Conservation (phyloP, 768 basidiomycete species). For the Russula virescens region DNA sequence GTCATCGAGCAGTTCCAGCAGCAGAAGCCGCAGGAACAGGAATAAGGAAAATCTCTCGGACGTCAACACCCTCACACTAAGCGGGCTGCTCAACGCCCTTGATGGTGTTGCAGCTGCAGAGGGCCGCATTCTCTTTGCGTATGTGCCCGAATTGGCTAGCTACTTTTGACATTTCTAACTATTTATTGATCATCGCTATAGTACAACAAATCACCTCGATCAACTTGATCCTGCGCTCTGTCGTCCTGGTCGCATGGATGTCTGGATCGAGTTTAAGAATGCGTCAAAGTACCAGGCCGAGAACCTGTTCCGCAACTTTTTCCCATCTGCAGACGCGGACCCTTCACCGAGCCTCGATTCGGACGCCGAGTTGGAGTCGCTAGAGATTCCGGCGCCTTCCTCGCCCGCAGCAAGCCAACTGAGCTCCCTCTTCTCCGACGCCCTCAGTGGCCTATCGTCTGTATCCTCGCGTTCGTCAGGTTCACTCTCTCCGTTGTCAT, state of each 20-base stretch:
- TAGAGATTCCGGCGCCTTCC: constrained; percentile 39
- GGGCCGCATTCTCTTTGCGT: constrained; percentile 86
- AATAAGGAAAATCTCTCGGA: constrained; percentile 61
- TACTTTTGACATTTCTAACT: neutral
- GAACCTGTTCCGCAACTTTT: constrained; percentile 84
- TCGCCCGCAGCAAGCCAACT: constrained; percentile 42
- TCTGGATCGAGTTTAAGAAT: constrained; percentile 88
- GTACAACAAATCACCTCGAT: constrained; percentile 89
- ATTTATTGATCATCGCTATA: constrained; percentile 28
- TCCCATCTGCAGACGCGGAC: constrained; percentile 66
- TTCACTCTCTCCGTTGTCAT: constrained; percentile 28
- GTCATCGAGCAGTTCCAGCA: constrained; percentile 33
- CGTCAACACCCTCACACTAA: constrained; percentile 74
- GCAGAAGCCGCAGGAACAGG: constrained; percentile 39
- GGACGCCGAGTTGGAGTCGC: constrained; percentile 42
- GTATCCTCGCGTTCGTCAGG: constrained; percentile 34
- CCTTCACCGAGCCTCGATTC: constrained; percentile 29
- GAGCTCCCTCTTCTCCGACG: constrained; percentile 41
- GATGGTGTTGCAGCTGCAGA: constrained; percentile 86
- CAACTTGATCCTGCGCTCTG: constrained; percentile 84
- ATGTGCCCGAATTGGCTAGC: constrained; percentile 33
- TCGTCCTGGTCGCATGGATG: constrained; percentile 90
- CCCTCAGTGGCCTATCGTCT: constrained; percentile 37
- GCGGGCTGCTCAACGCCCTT: constrained; percentile 76
- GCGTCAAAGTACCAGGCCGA: constrained; percentile 83